Evolutionary conservation across 78 protist species (phyloP), one percentile per base, ranked within the genome.

Genomic region (Diacronema lutheri): DNA sequence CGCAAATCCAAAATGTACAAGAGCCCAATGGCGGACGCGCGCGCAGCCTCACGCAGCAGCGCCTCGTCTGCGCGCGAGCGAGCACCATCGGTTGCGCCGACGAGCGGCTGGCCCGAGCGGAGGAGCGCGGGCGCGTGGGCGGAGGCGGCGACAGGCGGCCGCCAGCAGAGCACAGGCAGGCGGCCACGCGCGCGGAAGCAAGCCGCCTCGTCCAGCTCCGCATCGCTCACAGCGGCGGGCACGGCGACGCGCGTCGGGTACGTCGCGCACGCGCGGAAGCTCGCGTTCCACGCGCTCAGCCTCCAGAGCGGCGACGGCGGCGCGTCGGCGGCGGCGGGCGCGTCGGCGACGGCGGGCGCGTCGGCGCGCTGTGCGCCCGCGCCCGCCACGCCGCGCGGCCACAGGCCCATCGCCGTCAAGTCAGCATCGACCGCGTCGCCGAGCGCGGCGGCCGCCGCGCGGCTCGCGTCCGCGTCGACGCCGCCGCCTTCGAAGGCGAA

Each of bases 101-200:
- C 50, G 16, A 44, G 50, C 50, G 50, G 50, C 50, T 44, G 50
- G 16, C 16, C 50, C 16, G 16, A 44, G 50, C 50, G 50, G 16
- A 7, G 16, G 50, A 44, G 50, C 50, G 50, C 50, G 50, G 50
- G 50, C 50, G 50, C 50, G 50, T 7, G 50, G 50, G 16, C 50
- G 50, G 16, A 7, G 50, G 16, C 50, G 50, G 50, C 50, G 50
- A 3, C 16, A 13, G 85, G 38, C 44, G 88, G 90, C 44, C 74
- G 29, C 95, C 95, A 95, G 25, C 79, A 64, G 21, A 95, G 84
- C 31, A 74, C 90, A 1, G 97, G 97, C 40, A 95, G 60, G 23
- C 97, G 81, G 10, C 81, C 82, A 20, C 68, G 86, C 71, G 90
- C 37, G 55, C 96, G 80, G 81, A 92, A 94, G 69, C 7, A 0